These are phyloP conservation scores for Besnoitia besnoiti DNA, from an alignment of 169 alveolate species.

Conservation along the genomic window DNA sequence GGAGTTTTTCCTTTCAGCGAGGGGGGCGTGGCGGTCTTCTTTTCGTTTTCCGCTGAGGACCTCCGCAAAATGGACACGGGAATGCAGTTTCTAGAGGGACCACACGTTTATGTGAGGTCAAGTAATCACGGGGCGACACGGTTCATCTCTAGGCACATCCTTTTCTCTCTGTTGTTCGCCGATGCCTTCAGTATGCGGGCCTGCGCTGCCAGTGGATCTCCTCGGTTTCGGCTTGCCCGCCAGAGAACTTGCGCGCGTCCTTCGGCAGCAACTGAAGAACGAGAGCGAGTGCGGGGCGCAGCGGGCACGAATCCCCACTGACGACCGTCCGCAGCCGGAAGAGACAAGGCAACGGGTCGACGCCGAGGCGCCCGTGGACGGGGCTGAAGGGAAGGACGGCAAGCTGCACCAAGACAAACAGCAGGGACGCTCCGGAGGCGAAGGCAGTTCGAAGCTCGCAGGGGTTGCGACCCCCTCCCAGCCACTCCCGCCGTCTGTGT, in stretches of 20 bases:
- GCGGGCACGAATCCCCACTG: neutral
- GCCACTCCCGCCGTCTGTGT: neutral
- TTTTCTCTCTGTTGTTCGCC: neutral
- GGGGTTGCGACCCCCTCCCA: neutral
- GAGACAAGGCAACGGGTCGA: neutral
- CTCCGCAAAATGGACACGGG: no score
- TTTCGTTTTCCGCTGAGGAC: neutral
- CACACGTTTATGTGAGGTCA: neutral
- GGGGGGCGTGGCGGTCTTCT: neutral
- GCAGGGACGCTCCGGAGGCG: neutral
- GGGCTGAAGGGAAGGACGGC: neutral
- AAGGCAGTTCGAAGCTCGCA: neutral
- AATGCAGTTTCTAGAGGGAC: no score
- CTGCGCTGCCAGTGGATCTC: slow-evolving; percentile 61
- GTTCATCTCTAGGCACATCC: neutral
- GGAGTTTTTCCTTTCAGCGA: neutral
- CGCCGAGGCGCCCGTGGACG: neutral
- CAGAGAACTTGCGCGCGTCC: neutral
- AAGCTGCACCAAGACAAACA: neutral
- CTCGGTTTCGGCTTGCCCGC: slow-evolving; percentile 68
- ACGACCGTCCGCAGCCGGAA: neutral
- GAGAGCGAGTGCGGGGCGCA: neutral
- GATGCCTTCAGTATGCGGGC: slow-evolving; percentile 51
- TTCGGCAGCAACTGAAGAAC: neutral
- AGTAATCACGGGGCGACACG: neutral